These are phyloP conservation scores for Tilletia horrida DNA, from an alignment of 1,284 basidiomycete species.

Conservation along the genomic window DNA sequence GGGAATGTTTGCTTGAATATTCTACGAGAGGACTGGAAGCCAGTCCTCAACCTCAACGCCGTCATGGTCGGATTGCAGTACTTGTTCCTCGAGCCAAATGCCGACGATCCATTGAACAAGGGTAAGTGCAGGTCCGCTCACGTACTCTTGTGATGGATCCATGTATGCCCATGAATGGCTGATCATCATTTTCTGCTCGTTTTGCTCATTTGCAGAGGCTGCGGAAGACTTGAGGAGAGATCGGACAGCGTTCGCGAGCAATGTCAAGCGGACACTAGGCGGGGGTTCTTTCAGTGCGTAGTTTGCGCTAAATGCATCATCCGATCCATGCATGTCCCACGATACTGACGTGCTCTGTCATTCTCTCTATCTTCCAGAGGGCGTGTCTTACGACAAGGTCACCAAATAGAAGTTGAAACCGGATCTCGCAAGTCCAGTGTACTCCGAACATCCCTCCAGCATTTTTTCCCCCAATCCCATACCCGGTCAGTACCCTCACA, in stretches of 20 bases:
- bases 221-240: conserved; percentile 53
- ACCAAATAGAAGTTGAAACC: conserved; percentile 19
- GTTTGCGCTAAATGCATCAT: too few species aligned
- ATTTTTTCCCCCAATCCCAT: too few species aligned
- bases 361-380: conserved; percentile 28
- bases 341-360: conserved; percentile 2
- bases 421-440: neutral
- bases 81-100: conserved; percentile 95
- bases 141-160: neutral
- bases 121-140: conserved; percentile 60
- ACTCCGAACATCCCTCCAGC: too few species aligned
- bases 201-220: conserved; percentile 38
- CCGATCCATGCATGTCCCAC: neutral
- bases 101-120: conserved; percentile 97
- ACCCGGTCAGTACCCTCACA: too few species aligned
- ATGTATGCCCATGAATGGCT: neutral
- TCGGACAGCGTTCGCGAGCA: conserved; percentile 39
- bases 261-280: conserved; percentile 41
- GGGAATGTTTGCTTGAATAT: conserved; percentile 88
- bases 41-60: conserved; percentile 91
- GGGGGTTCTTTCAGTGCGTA: conserved; percentile 46
- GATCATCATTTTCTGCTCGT: neutral
- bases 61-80: conserved; percentile 98
- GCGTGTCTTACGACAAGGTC: conserved; percentile 46
- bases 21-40: conserved; percentile 99